Conservation (phyloP, 805 yeast species). For the Candida multigemmis region DNA sequence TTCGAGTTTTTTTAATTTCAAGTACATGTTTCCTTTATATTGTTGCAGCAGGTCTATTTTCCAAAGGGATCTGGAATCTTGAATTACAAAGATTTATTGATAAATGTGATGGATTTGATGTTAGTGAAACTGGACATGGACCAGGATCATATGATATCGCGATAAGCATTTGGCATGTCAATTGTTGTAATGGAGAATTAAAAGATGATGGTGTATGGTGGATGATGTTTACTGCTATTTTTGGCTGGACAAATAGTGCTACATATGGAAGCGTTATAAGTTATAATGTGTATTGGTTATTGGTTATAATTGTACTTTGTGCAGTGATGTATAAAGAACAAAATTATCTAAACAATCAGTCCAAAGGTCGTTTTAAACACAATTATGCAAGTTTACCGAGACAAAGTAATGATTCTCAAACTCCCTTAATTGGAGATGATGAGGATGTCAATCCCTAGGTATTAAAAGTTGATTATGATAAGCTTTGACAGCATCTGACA, state of each 20-base stretch:
- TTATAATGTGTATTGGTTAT: conserved; percentile 64
- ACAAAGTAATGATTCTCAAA: no score
- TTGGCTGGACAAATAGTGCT: conserved; percentile 94
- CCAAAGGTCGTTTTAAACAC: no score
- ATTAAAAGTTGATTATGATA: no score
- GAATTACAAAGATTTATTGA: conserved; percentile 73
- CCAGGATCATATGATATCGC: conserved; percentile 86
- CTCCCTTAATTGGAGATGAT: no score
- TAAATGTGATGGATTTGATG: conserved; percentile 72
- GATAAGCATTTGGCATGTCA: conserved; percentile 85
- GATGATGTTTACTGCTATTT: conserved; percentile 82
- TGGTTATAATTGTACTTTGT: conserved; percentile 36
- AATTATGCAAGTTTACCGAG: no score
- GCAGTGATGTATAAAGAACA: conserved; percentile 40
- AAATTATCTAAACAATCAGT: no score
- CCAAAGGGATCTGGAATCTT: conserved; percentile 85
- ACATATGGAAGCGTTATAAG: conserved; percentile 79
- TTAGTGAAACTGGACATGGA: conserved; percentile 83
- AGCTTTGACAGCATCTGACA: no score
- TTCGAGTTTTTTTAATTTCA: conserved; percentile 63
- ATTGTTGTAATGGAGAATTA: conserved; percentile 80
- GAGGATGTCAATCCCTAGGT: no score
- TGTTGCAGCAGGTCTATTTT: conserved; percentile 80
- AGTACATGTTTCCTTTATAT: conserved; percentile 77
- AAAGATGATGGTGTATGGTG: conserved; percentile 69